Conservation (phyloP, 306 rosid species). For the Gastrolobium bilobum region DNA sequence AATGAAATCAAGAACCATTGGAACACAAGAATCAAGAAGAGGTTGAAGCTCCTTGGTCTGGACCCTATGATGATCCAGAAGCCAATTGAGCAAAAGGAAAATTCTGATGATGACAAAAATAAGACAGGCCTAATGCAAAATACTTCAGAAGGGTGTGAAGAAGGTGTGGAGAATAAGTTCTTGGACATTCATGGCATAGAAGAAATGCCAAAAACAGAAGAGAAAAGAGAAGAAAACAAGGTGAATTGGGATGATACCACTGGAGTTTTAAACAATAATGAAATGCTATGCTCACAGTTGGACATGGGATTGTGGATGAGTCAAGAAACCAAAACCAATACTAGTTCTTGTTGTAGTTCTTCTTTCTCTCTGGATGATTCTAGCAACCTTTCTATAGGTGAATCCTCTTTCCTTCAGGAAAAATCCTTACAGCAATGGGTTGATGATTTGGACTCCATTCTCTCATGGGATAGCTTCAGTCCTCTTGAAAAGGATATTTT, state of each 20-base stretch:
- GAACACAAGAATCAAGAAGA: slow-evolving; percentile 95
- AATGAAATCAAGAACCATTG: slow-evolving; percentile 98
- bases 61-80: slow-evolving; percentile 67
- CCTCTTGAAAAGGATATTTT: slow-evolving; percentile 56
- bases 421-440: slow-evolving; percentile 54
- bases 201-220: slow-evolving; percentile 41
- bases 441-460: slow-evolving; percentile 58
- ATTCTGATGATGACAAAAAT: slow-evolving; percentile 39
- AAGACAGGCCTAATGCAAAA: slow-evolving; percentile 24
- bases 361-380: slow-evolving; percentile 63
- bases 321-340: slow-evolving; percentile 53
- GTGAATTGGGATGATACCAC: slow-evolving; percentile 48
- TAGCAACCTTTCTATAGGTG: slow-evolving; percentile 51
- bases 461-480: slow-evolving; percentile 60
- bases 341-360: slow-evolving; percentile 49
- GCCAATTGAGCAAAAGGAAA: slow-evolving; percentile 53
- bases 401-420: slow-evolving; percentile 46
- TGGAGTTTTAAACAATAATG: slow-evolving; percentile 56
- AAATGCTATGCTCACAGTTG: slow-evolving; percentile 55
- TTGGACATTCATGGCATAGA: slow-evolving; percentile 36
- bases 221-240: slow-evolving; percentile 46
- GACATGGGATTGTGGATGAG: slow-evolving; percentile 49
- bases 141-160: slow-evolving; percentile 42
- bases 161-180: slow-evolving; percentile 42
- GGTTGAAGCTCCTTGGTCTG: slow-evolving; percentile 72